Percentiles rank a stretch among this genome's conserved stretches.
phyloP scores from a whole-genome alignment of 2,329 filamentous ascomycete genomes.

The Madurella mycetomatis region DNA sequence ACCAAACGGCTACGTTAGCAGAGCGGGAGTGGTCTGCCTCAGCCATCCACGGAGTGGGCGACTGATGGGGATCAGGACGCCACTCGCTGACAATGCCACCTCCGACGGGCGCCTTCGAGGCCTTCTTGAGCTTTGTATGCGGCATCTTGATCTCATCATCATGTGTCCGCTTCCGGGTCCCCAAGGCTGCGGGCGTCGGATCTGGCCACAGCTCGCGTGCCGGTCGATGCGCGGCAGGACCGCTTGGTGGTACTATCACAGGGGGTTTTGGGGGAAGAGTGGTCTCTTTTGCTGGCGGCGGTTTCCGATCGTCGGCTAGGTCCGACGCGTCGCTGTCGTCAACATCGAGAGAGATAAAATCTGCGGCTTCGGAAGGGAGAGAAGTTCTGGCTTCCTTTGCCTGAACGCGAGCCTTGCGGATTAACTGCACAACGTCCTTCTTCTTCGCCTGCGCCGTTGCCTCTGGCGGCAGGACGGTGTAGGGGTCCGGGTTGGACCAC shows the following conservation, averaged over 20 bases:
- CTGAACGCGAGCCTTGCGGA: constrained; percentile 79
- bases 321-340: constrained; percentile 50
- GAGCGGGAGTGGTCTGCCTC: constrained; percentile 50
- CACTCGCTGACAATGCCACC: constrained; percentile 52
- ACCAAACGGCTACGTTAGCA: constrained; percentile 54
- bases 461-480: constrained; percentile 80
- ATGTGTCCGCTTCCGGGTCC: constrained; percentile 69
- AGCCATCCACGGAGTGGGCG: constrained; percentile 59
- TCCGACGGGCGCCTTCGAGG: constrained; percentile 44
- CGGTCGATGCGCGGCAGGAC: constrained; percentile 14
- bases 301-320: constrained; percentile 25
- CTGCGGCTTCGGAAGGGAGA: constrained; percentile 58
- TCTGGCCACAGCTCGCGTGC: constrained; percentile 26
- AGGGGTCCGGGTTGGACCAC: constrained; percentile 96
- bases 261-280: constrained; percentile 7
- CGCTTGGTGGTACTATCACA: constrained; percentile 11
- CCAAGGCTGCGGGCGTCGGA: constrained; percentile 44
- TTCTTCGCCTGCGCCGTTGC: constrained; percentile 65
- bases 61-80: constrained; percentile 40
- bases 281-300: neutral
- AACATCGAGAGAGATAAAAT: constrained; percentile 86
- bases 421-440: constrained; percentile 83
- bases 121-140: constrained; percentile 49
- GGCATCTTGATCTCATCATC: constrained; percentile 63
- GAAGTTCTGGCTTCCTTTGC: constrained; percentile 41